Percentiles rank a stretch among this genome's conserved stretches.
These are phyloP conservation scores for Gastrolobium bilobum DNA, from an alignment of 306 rosid species.

Conservation along the genomic window DNA sequence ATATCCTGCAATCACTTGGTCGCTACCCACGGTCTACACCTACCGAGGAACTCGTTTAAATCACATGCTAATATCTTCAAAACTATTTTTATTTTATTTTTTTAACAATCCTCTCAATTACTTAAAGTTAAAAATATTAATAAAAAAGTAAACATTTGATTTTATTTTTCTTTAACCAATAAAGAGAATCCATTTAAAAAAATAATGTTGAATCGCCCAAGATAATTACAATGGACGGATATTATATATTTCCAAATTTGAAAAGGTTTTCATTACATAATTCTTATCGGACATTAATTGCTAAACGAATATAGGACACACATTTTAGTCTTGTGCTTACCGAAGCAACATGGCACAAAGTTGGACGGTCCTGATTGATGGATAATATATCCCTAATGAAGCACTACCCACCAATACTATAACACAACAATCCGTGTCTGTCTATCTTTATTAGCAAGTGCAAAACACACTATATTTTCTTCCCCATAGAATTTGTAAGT, in stretches of 20 bases:
- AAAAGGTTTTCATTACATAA: neutral
- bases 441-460: neutral
- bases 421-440: neutral
- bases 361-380: slow-evolving; percentile 53
- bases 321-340: slow-evolving; percentile 44
- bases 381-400: neutral
- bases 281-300: slow-evolving; percentile 29
- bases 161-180: neutral
- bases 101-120: too few relatives aligned
- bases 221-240: slow-evolving; percentile 25
- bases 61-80: too few relatives aligned
- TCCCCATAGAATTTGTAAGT: neutral
- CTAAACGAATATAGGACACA: slow-evolving; percentile 44
- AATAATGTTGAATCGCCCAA: neutral
- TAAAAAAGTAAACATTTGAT: too few relatives aligned
- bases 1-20: neutral
- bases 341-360: slow-evolving; percentile 43
- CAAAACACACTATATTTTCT: slow-evolving; percentile 30
- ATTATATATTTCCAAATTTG: neutral
- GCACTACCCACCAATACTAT: slow-evolving; percentile 31
- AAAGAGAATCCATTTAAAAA: neutral
- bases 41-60: neutral
- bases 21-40: slow-evolving; percentile 15
- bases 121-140: too few relatives aligned
- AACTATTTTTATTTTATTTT: too few relatives aligned